phyloP scores from a whole-genome alignment of 225 moss, liverwort and hornwort species.

The Takakia lepidozioides region DNA sequence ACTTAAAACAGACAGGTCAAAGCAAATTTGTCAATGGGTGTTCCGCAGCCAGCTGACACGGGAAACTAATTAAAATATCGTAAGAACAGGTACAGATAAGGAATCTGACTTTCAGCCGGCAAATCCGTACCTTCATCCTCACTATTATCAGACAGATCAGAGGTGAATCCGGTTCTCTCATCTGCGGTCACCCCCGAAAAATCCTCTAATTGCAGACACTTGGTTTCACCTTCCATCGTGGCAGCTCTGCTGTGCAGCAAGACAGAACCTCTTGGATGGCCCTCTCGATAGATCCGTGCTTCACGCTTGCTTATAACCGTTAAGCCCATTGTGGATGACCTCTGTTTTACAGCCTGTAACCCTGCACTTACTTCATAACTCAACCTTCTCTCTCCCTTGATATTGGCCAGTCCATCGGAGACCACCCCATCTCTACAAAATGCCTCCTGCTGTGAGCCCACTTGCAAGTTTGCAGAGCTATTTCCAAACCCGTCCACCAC shows the following conservation, averaged over 20 bases:
- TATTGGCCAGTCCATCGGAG: too few relatives aligned
- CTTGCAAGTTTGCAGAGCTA: neutral
- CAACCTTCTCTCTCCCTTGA: too few relatives aligned
- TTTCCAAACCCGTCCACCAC: neutral
- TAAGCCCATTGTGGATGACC: neutral
- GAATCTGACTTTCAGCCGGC: neutral
- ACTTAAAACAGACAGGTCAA: neutral
- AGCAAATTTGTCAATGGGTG: neutral
- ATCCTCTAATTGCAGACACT: neutral
- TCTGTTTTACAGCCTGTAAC: too few relatives aligned
- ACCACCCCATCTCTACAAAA: too few relatives aligned
- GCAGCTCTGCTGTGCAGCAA: neutral
- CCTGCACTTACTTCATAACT: neutral
- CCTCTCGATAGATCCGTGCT: constrained; percentile 42
- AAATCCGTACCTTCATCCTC: constrained; percentile 7
- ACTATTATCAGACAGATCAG: constrained; percentile 6
- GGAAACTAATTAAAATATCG: neutral
- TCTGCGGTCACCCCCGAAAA: neutral
- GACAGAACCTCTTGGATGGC: constrained; percentile 15
- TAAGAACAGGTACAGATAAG: neutral
- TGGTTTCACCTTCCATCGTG: neutral
- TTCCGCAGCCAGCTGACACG: neutral
- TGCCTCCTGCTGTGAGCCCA: too few relatives aligned
- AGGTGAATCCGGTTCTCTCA: neutral
- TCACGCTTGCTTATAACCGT: constrained; percentile 48